phyloP scores from a whole-genome alignment of 228 moss, liverwort and hornwort genomes.

The Sphagnum magellanicum region DNA sequence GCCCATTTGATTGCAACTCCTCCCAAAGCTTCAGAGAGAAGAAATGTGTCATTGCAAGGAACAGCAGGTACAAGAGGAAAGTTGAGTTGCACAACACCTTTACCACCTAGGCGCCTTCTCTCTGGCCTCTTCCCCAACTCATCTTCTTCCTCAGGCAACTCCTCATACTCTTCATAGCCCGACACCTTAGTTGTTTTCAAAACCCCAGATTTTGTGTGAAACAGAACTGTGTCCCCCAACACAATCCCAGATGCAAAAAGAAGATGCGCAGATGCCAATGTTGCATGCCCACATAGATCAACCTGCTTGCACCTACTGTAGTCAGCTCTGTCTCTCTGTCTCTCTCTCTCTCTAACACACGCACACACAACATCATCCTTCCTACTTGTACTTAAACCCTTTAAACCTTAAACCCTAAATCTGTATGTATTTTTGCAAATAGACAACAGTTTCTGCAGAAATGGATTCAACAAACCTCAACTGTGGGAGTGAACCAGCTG shows the following conservation, averaged over 20 bases:
- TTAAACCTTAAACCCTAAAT: too few relatives aligned
- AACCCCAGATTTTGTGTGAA: slow-evolving; percentile 67
- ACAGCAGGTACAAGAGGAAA: slow-evolving; percentile 53
- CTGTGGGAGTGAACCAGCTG: slow-evolving; percentile 77
- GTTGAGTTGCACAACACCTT: slow-evolving; percentile 81
- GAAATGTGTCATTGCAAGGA: slow-evolving; percentile 32
- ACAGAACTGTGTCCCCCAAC: slow-evolving; percentile 63
- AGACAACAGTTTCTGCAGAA: too few relatives aligned
- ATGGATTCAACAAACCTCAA: slow-evolving; percentile 43
- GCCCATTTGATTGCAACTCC: slow-evolving; percentile 67
- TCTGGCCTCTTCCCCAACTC: slow-evolving; percentile 29
- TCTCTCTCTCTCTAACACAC: too few relatives aligned
- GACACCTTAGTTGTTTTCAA: slow-evolving; percentile 70
- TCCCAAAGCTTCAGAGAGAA: slow-evolving; percentile 63
- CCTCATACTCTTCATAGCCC: slow-evolving; percentile 63
- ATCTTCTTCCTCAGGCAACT: slow-evolving; percentile 13
- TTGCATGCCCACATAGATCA: slow-evolving; percentile 88
- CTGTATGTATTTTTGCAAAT: too few relatives aligned
- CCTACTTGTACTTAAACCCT: too few relatives aligned
- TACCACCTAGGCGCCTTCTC: slow-evolving; percentile 40
- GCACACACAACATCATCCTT: too few relatives aligned
- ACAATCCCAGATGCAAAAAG: slow-evolving; percentile 88
- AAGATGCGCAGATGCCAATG: slow-evolving; percentile 88
- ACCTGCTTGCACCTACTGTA: slow-evolving; percentile 29
- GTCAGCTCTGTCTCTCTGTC: too few relatives aligned